These are phyloP conservation scores for Spinellus fusiger DNA, from an alignment of 192 early-diverging fungal species.

Conservation along the genomic window DNA sequence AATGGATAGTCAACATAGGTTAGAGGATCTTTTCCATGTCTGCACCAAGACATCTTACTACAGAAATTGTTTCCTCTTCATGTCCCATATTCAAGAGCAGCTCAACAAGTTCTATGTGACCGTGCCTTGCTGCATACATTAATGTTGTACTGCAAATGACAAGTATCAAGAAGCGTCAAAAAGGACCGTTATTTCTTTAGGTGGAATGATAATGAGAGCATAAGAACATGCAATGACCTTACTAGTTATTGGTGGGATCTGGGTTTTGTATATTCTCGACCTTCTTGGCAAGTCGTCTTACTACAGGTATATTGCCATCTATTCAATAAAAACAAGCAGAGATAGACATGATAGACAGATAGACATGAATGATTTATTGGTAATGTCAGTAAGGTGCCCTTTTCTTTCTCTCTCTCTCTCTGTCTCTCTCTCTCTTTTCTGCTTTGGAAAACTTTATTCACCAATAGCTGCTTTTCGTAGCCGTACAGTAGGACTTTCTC, in stretches of 20 bases:
- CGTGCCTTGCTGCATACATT: constrained; percentile 28
- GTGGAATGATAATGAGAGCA: not conserved
- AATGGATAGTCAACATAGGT: not conserved
- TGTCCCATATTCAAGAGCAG: constrained; percentile 26
- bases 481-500: constrained; percentile 29
- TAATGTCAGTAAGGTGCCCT: too few species aligned
- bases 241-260: constrained; percentile 34
- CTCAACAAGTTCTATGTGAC: constrained; percentile 28
- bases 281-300: constrained; percentile 27
- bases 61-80: constrained; percentile 33
- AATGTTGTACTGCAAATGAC: constrained; percentile 25
- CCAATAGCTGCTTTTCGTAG: constrained; percentile 30
- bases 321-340: not conserved
- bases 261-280: constrained; percentile 30
- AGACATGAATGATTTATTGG: not conserved
- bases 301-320: constrained; percentile 34
- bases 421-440: not conserved
- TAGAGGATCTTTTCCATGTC: not conserved
- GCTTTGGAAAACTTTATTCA: not conserved
- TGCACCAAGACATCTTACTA: constrained; percentile 16
- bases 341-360: not conserved
- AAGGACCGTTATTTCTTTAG: not conserved
- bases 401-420: not conserved
- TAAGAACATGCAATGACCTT: not conserved
- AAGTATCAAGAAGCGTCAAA: not conserved